Evolutionary conservation across 306 rosid species (phyloP).

Genomic region (Glycine latifolia): DNA sequence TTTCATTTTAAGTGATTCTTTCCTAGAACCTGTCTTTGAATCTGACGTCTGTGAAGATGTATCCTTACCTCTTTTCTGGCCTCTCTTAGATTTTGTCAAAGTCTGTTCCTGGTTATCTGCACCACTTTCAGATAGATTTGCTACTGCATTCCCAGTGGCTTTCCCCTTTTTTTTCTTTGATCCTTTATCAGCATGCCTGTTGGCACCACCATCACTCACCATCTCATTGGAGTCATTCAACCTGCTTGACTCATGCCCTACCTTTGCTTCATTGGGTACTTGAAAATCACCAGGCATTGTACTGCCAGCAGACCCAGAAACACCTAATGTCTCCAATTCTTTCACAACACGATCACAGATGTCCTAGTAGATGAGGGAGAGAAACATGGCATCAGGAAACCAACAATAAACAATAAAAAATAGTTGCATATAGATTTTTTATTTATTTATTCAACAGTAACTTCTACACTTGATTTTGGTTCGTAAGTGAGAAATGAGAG

Average conservation of each 20-base stretch:
- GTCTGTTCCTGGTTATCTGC: slow-evolving; percentile 71
- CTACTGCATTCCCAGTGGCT: slow-evolving; percentile 55
- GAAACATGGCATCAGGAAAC: slow-evolving; percentile 45
- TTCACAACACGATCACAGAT: slow-evolving; percentile 75
- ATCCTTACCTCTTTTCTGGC: slow-evolving; percentile 84
- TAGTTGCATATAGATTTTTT: slow-evolving; percentile 30
- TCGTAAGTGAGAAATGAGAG: background rate
- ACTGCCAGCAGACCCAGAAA: slow-evolving; percentile 60
- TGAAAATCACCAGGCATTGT: slow-evolving; percentile 55
- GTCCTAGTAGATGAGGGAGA: slow-evolving; percentile 60
- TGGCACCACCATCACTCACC: slow-evolving; percentile 61
- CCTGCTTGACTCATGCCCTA: slow-evolving; percentile 64
- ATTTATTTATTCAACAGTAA: slow-evolving; percentile 32
- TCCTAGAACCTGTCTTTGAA: slow-evolving; percentile 71
- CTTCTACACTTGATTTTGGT: slow-evolving; percentile 12
- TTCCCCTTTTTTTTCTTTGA: slow-evolving; percentile 86
- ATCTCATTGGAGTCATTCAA: slow-evolving; percentile 63
- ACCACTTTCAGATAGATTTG: slow-evolving; percentile 66
- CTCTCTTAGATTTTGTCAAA: slow-evolving; percentile 82
- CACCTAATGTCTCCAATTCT: slow-evolving; percentile 76
- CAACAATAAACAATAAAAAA: slow-evolving; percentile 1
- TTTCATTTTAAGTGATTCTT: slow-evolving; percentile 68
- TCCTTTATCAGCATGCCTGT: slow-evolving; percentile 74
- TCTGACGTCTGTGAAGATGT: slow-evolving; percentile 65
- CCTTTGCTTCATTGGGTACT: slow-evolving; percentile 55